A percentile compares a stretch with the other conserved stretches of the same genome.
Conservation (phyloP, 768 basidiomycete species). For the Pleurotus sapidus region DNA sequence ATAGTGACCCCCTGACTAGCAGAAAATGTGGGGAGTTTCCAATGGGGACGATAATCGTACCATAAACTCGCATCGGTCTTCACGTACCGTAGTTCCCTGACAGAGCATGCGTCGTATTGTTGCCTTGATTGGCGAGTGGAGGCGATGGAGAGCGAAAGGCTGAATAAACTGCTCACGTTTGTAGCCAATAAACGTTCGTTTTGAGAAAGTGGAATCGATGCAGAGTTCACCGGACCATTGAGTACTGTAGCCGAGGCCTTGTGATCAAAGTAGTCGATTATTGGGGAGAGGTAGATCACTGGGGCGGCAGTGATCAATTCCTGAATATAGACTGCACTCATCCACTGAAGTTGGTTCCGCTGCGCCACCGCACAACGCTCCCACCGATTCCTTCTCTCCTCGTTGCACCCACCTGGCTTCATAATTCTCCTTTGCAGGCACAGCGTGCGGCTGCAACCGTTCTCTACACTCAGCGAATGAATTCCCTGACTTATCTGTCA, state of each 20-base stretch:
- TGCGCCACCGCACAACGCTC: constrained; percentile 3
- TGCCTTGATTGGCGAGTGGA: background rate
- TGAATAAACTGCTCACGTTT: constrained; percentile 1
- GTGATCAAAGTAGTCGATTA: background rate
- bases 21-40: background rate
- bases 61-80: background rate
- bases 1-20: no score
- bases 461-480: constrained; percentile 44
- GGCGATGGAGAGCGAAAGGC: background rate
- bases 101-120: background rate
- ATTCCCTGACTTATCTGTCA: constrained; percentile 78
- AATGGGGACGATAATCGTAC: background rate
- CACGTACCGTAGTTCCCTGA: background rate
- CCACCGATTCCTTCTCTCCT: background rate
- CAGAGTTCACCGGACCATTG: background rate
- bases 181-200: constrained; percentile 7
- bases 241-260: background rate
- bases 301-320: no score
- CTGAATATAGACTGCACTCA: no score
- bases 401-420: constrained; percentile 8
- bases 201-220: background rate
- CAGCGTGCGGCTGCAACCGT: background rate
- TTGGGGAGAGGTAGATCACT: background rate
- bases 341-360: background rate
- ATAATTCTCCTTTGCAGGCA: constrained; percentile 1